Conservation (phyloP, 345 rosid genomes). For the Populus ilicifolia region DNA sequence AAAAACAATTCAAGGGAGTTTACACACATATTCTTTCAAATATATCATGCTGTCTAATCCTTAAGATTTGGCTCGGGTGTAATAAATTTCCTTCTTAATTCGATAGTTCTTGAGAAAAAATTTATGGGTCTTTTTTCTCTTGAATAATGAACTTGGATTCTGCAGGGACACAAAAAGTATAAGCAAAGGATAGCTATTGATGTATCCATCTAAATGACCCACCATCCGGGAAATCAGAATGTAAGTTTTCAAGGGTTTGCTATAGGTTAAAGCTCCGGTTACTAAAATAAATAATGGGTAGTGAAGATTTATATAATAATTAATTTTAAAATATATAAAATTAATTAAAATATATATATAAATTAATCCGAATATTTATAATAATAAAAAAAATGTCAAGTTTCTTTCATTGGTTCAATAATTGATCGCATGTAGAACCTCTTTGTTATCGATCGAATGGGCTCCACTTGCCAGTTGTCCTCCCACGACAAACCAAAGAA, state of each 20-base stretch:
- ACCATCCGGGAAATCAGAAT: slow-evolving; percentile 39
- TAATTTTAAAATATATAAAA: too few relatives aligned
- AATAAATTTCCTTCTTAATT: too few relatives aligned
- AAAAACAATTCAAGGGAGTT: too few relatives aligned
- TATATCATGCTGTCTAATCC: too few relatives aligned
- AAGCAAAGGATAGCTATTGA: slow-evolving; percentile 23
- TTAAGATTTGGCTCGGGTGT: too few relatives aligned
- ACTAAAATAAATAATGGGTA: too few relatives aligned
- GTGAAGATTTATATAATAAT: too few relatives aligned
- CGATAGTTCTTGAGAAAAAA: too few relatives aligned
- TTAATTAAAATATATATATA: too few relatives aligned
- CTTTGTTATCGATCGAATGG: slow-evolving; percentile 19
- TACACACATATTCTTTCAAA: too few relatives aligned
- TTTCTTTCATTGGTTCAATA: slow-evolving; percentile 5
- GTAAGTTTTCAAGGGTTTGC: too few relatives aligned
- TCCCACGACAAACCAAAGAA: slow-evolving; percentile 26
- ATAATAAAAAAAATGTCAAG: not conserved
- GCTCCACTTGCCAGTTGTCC: slow-evolving; percentile 35
- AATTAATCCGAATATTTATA: rapidly evolving
- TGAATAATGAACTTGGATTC: not conserved
- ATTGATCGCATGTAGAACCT: slow-evolving; percentile 20
- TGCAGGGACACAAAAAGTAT: not conserved
- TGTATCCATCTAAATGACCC: slow-evolving; percentile 27
- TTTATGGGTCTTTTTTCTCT: not conserved
- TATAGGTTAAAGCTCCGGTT: too few relatives aligned